These are phyloP conservation scores for Aspergillus cejpii DNA, from an alignment of 2,329 filamentous ascomycete genomes.

Conservation along the genomic window DNA sequence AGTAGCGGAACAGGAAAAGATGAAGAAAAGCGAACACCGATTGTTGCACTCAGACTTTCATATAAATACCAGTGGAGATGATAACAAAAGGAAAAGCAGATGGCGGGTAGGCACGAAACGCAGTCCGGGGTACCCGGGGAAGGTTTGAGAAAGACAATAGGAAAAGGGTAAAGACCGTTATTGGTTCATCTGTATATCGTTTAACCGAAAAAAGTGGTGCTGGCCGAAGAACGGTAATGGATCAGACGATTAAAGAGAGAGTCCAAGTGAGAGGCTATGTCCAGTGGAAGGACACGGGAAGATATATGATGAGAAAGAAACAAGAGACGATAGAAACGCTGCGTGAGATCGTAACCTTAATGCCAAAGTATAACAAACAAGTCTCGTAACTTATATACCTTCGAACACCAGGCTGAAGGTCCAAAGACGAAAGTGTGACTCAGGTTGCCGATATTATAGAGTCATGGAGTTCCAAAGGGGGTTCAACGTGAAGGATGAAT, in stretches of 20 bases:
- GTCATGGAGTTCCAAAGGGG: slow-evolving; percentile 22
- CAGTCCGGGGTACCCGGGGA: slow-evolving; percentile 22
- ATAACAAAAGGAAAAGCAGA: slow-evolving; percentile 23
- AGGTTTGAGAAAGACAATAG: slow-evolving; percentile 25
- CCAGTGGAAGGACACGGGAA: slow-evolving; percentile 11
- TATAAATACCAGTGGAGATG: slow-evolving; percentile 25
- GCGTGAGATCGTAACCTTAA: slow-evolving; percentile 37
- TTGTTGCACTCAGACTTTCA: slow-evolving; percentile 21
- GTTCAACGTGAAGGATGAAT: slow-evolving; percentile 3
- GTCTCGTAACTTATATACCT: slow-evolving; percentile 24
- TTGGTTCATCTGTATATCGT: slow-evolving; percentile 38
- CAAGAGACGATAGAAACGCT: slow-evolving; percentile 28
- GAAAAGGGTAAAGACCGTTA: slow-evolving; percentile 37
- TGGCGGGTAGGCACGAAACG: slow-evolving; percentile 23
- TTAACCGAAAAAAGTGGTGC: slow-evolving; percentile 19
- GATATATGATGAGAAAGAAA: slow-evolving; percentile 10
- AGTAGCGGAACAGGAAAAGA: slow-evolving; percentile 17
- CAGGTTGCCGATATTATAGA: slow-evolving; percentile 23
- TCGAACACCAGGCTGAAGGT: slow-evolving; percentile 35
- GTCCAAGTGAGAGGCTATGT: slow-evolving; percentile 18
- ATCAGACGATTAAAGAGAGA: slow-evolving; percentile 18
- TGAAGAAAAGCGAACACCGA: slow-evolving; percentile 16
- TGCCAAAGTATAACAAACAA: slow-evolving; percentile 24
- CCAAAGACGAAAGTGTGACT: slow-evolving; percentile 25
- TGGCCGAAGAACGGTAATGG: slow-evolving; percentile 12